phyloP scores from a whole-genome alignment of 345 rosid genomes.

The Camelina laxa region DNA sequence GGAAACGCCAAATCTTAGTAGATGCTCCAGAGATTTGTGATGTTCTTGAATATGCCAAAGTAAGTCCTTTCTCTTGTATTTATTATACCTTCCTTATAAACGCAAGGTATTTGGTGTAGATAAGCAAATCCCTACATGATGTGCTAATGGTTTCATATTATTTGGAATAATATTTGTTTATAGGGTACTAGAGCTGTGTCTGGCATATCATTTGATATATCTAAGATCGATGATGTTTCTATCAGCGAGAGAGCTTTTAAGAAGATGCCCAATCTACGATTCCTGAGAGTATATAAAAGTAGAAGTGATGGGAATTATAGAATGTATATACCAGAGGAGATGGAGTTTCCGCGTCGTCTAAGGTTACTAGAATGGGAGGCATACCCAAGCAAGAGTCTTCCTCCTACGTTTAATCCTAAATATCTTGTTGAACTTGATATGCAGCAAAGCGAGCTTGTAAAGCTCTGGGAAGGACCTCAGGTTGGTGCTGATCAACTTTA shows the following conservation, averaged over 20 bases:
- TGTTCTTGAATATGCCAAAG: slow-evolving; percentile 1
- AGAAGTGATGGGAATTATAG: background rate
- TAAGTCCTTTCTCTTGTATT: slow-evolving; percentile 18
- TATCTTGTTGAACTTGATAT: no score
- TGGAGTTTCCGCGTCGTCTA: no score
- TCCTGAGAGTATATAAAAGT: background rate
- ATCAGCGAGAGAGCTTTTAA: background rate
- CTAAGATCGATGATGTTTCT: background rate
- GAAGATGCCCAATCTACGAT: background rate
- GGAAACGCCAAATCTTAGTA: slow-evolving; percentile 28
- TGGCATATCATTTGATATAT: background rate
- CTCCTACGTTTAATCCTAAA: no score
- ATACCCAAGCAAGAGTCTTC: no score
- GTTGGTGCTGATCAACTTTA: no score
- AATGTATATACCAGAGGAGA: no score
- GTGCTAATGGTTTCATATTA: no score
- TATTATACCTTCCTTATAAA: no score
- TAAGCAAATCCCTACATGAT: background rate
- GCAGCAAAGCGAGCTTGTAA: no score
- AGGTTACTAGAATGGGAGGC: no score
- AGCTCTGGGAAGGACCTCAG: no score
- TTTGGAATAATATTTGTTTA: no score
- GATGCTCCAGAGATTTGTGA: background rate
- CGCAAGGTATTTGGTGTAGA: background rate
- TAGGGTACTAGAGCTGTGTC: background rate